Conservation (phyloP, 352 stramenopile genomes). For the Globisporangium rhizosaccharum region DNA sequence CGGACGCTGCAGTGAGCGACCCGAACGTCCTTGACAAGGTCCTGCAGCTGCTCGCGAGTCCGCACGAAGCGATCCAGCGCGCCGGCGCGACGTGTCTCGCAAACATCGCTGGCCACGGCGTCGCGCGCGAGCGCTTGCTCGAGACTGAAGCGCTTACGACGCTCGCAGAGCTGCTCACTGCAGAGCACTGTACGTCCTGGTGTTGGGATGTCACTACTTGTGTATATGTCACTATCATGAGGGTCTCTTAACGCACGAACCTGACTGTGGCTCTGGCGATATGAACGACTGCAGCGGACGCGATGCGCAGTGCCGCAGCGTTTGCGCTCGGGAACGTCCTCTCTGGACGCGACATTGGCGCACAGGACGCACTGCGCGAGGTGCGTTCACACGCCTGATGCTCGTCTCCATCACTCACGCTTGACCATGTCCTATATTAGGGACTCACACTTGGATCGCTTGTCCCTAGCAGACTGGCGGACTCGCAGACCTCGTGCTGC, state of each 20-base stretch:
- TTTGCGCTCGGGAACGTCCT: conserved; percentile 70
- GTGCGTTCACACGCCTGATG: conserved; percentile 4
- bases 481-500: conserved; percentile 49
- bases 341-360: conserved; percentile 44
- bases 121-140: conserved; percentile 40
- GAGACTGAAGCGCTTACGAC: conserved; percentile 37
- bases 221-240: background rate
- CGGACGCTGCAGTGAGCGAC: conserved; percentile 25
- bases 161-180: conserved; percentile 39
- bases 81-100: conserved; percentile 44
- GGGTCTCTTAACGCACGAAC: background rate
- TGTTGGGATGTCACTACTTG: background rate
- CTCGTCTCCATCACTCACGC: background rate
- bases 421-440: no score
- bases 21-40: conserved; percentile 31
- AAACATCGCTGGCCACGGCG: conserved; percentile 36
- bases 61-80: conserved; percentile 58
- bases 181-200: conserved; percentile 33
- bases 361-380: conserved; percentile 55
- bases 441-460: background rate
- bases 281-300: conserved; percentile 24
- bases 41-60: conserved; percentile 38
- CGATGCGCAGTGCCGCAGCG: conserved; percentile 44
- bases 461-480: conserved; percentile 24
- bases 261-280: conserved; percentile 8